Percentiles rank a stretch among this genome's conserved stretches.
Evolutionary conservation across 2,329 filamentous ascomycete genomes (phyloP).

Genomic region (Helotiales sp.): DNA sequence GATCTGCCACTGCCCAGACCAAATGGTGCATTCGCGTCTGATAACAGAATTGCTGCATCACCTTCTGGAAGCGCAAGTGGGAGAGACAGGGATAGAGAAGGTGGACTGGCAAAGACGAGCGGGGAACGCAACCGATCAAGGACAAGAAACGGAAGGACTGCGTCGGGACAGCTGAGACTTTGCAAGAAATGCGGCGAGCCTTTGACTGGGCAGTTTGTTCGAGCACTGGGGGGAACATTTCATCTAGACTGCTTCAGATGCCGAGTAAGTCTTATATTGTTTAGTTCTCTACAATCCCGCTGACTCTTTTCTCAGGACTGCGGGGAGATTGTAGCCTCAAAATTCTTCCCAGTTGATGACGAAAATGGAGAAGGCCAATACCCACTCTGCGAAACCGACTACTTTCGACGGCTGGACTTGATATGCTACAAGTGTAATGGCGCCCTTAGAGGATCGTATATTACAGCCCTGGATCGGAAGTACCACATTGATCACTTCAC

Average conservation of each 20-base stretch:
- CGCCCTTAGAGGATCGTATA: slow-evolving; percentile 93
- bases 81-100: slow-evolving; percentile 36
- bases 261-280: slow-evolving; percentile 61
- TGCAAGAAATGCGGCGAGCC: slow-evolving; percentile 89
- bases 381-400: slow-evolving; percentile 96
- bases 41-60: slow-evolving; percentile 36
- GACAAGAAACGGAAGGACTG: slow-evolving; percentile 57
- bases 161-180: slow-evolving; percentile 64
- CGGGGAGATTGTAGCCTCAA: slow-evolving; percentile 94
- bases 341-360: slow-evolving; percentile 97
- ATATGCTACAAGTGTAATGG: slow-evolving; percentile 92
- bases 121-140: slow-evolving; percentile 63
- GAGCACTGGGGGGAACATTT: slow-evolving; percentile 90
- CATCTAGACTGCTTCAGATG: slow-evolving; percentile 99
- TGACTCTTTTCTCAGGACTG: slow-evolving; percentile 71
- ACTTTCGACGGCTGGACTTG: slow-evolving; percentile 89
- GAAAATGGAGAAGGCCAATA: slow-evolving; percentile 86
- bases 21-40: slow-evolving; percentile 37
- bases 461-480: slow-evolving; percentile 95
- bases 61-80: slow-evolving; percentile 39
- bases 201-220: slow-evolving; percentile 93
- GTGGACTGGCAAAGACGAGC: slow-evolving; percentile 45
- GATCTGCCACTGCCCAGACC: slow-evolving; percentile 36
- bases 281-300: slow-evolving; percentile 33
- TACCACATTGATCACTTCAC: slow-evolving; percentile 99